These are phyloP conservation scores for Pilatotrama ljubarskyi DNA, from an alignment of 768 basidiomycete genomes.

Conservation along the genomic window DNA sequence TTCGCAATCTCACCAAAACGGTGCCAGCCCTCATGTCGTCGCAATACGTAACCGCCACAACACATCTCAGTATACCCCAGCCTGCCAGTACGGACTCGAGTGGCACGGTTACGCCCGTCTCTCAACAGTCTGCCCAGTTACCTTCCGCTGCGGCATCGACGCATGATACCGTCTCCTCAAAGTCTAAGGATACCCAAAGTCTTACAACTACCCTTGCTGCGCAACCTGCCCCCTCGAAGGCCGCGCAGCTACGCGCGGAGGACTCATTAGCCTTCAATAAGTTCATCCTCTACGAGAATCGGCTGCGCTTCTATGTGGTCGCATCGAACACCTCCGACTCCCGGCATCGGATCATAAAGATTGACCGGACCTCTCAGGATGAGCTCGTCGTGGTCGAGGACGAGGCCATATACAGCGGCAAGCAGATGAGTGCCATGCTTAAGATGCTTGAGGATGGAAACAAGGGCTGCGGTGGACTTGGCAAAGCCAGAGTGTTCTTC, in stretches of 20 bases:
- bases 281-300: constrained; percentile 93
- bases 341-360: constrained; percentile 88
- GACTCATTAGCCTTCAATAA: constrained; percentile 57
- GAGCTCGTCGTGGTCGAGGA: constrained; percentile 84
- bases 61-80: constrained; percentile 5
- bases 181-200: constrained; percentile 20
- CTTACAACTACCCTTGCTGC: constrained; percentile 9
- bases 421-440: constrained; percentile 87
- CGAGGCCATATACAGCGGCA: constrained; percentile 81
- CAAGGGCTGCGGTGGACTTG: constrained; percentile 82
- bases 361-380: constrained; percentile 81
- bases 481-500: constrained; percentile 76
- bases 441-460: constrained; percentile 98
- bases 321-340: constrained; percentile 89
- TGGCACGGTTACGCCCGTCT: constrained; percentile 25
- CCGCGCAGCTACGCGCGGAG: not conserved
- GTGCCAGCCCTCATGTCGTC: not conserved
- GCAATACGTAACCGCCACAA: not conserved
- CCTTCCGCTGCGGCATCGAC: constrained; percentile 3
- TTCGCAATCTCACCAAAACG: not conserved
- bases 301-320: constrained; percentile 86
- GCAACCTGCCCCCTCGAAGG: not conserved
- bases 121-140: constrained; percentile 18
- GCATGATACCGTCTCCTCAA: constrained; percentile 14
- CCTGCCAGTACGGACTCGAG: constrained; percentile 21